These are phyloP conservation scores for Nymphaea colorata DNA, from an alignment of 164 flowering plant genomes.

Conservation along the genomic window DNA sequence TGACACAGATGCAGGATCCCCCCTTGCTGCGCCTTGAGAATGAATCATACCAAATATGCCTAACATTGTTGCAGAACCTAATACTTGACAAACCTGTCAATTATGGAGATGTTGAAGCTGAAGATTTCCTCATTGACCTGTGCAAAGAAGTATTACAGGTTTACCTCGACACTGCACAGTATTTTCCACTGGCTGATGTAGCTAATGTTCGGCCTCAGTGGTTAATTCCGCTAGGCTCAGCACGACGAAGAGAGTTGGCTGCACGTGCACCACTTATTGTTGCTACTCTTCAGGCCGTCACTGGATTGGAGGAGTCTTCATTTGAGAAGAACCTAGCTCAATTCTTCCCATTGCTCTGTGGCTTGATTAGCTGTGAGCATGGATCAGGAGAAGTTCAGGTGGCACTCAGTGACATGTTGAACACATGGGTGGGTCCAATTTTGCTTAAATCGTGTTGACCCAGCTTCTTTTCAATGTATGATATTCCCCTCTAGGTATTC, in stretches of 20 bases:
- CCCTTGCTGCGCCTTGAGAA: slow-evolving; percentile 89
- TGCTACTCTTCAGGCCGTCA: slow-evolving; percentile 68
- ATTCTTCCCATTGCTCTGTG: slow-evolving; percentile 70
- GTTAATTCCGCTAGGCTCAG: slow-evolving; percentile 79
- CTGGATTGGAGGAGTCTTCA: slow-evolving; percentile 42
- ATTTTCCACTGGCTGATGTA: slow-evolving; percentile 20
- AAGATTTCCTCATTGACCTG: slow-evolving; percentile 52
- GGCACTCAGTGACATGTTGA: slow-evolving; percentile 82
- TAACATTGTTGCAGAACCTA: slow-evolving; percentile 78
- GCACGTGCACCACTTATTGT: slow-evolving; percentile 88
- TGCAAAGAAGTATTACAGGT: slow-evolving; percentile 73
- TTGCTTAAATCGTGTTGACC: slow-evolving; percentile 75
- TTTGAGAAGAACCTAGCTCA: slow-evolving; percentile 52
- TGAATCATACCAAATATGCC: slow-evolving; percentile 85
- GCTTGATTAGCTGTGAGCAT: slow-evolving; percentile 86
- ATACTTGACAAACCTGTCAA: slow-evolving; percentile 36
- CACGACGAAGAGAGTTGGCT: slow-evolving; percentile 73
- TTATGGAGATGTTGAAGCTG: slow-evolving; percentile 49
- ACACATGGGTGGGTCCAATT: slow-evolving; percentile 65
- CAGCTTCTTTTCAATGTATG: slow-evolving; percentile 29
- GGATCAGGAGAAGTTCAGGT: slow-evolving; percentile 85
- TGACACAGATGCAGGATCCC: slow-evolving; percentile 95
- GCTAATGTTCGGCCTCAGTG: slow-evolving; percentile 23
- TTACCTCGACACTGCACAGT: slow-evolving; percentile 43
- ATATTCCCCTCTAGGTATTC: slow-evolving; percentile 11